Evolutionary conservation across 768 basidiomycete species (phyloP).

Genomic region (Albatrellus ellisii): DNA sequence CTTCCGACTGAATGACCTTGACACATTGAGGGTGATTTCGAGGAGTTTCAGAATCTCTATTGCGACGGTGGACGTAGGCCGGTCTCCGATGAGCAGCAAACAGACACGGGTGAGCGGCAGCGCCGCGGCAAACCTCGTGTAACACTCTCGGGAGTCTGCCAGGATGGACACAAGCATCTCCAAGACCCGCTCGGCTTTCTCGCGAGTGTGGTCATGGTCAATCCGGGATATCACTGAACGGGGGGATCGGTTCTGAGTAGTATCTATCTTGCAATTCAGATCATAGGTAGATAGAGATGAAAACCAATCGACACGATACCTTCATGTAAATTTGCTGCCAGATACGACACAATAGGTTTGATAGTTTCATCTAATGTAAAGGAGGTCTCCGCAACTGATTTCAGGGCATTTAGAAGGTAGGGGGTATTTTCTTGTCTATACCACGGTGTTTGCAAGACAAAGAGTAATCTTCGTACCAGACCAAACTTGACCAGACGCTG

Average conservation of each 20-base stretch:
- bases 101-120: slow-evolving; percentile 71
- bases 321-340: slow-evolving; percentile 68
- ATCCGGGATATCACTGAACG: slow-evolving; percentile 43
- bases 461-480: slow-evolving; percentile 65
- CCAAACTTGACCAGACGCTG: slow-evolving; percentile 61
- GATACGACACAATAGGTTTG: slow-evolving; percentile 77
- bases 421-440: slow-evolving; percentile 41
- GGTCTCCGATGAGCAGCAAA: slow-evolving; percentile 67
- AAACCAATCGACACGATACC: slow-evolving; percentile 26
- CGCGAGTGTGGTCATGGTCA: slow-evolving; percentile 32
- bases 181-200: slow-evolving; percentile 60
- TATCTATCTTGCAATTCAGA: slow-evolving; percentile 4
- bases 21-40: slow-evolving; percentile 37
- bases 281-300: slow-evolving; percentile 1
- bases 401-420: slow-evolving; percentile 46
- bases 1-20: slow-evolving; percentile 58
- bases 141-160: slow-evolving; percentile 33
- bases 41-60: slow-evolving; percentile 49
- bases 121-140: slow-evolving; percentile 56
- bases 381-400: slow-evolving; percentile 44
- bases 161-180: slow-evolving; percentile 50
- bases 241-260: slow-evolving; percentile 28
- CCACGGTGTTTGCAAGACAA: slow-evolving; percentile 69
- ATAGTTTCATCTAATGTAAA: slow-evolving; percentile 65
- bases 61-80: slow-evolving; percentile 47